A percentile compares a stretch with the other conserved stretches of the same genome.
Conservation (phyloP, 1,284 basidiomycete genomes). For the Gymnopus androsaceus region DNA sequence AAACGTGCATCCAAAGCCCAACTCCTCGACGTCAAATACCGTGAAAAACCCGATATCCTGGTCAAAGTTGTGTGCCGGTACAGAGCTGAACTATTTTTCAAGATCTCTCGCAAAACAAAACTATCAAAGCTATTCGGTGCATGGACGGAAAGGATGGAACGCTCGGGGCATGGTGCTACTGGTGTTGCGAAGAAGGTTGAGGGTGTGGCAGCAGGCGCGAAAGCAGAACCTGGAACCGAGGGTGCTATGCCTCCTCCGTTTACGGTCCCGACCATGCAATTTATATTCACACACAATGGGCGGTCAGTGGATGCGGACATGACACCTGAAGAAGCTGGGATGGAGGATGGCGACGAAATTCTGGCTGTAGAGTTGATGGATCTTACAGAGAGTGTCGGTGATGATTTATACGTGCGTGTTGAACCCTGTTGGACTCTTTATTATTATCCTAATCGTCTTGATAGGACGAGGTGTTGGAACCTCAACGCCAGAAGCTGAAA, state of each 20-base stretch:
- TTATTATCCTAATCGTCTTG: constrained; percentile 8
- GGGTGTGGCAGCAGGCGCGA: constrained; percentile 25
- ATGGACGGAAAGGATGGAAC: constrained; percentile 86
- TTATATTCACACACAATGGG: constrained; percentile 80
- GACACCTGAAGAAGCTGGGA: constrained; percentile 80
- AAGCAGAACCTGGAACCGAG: constrained; percentile 45
- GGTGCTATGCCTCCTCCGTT: constrained; percentile 36
- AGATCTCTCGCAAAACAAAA: constrained; percentile 84
- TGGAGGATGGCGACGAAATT: constrained; percentile 84
- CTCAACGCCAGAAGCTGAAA: constrained; percentile 63
- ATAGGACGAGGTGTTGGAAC: constrained; percentile 65
- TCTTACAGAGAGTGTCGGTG: constrained; percentile 66
- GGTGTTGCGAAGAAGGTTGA: constrained; percentile 40
- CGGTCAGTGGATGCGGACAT: constrained; percentile 71
- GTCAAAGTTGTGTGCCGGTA: constrained; percentile 84
- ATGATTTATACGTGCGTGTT: constrained; percentile 57
- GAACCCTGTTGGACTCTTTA: constrained; percentile 7
- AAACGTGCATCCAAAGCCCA: constrained; percentile 75
- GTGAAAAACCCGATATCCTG: constrained; percentile 79
- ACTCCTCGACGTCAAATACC: constrained; percentile 70
- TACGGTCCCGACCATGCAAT: constrained; percentile 55
- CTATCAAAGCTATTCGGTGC: constrained; percentile 76
- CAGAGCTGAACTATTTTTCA: constrained; percentile 85
- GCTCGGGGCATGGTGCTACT: constrained; percentile 25
- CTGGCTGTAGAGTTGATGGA: constrained; percentile 86